These are phyloP conservation scores for Suillus variegatus DNA, from an alignment of 768 basidiomycete genomes.

Conservation along the genomic window DNA sequence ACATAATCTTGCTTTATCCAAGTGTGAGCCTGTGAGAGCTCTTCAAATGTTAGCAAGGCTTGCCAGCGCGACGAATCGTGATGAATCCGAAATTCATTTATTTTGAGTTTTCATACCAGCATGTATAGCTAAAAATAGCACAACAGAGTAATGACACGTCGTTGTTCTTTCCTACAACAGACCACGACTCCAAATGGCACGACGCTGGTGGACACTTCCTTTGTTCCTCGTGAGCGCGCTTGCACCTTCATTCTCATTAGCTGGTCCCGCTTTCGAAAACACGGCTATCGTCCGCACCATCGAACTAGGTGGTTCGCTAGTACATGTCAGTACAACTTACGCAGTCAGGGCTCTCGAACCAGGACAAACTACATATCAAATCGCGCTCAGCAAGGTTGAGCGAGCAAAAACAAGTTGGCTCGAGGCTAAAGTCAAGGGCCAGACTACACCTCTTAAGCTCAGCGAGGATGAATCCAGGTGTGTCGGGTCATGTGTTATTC, in stretches of 20 bases:
- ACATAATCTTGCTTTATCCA: not conserved
- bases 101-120: not conserved
- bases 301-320: constrained; percentile 87
- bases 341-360: constrained; percentile 73
- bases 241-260: constrained; percentile 39
- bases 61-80: not conserved
- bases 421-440: constrained; percentile 80
- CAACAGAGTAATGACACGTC: constrained; percentile 25
- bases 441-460: constrained; percentile 52
- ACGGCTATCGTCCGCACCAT: constrained; percentile 86
- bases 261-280: constrained; percentile 73
- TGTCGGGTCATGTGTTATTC: constrained; percentile 28
- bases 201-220: constrained; percentile 46
- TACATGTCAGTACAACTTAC: constrained; percentile 88
- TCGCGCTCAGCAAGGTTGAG: constrained; percentile 67
- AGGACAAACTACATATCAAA: constrained; percentile 61
- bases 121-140: constrained; percentile 16
- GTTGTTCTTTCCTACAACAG: constrained; percentile 11
- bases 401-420: constrained; percentile 72
- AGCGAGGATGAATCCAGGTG: constrained; percentile 54
- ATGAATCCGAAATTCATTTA: not conserved
- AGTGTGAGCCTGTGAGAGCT: not conserved
- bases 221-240: constrained; percentile 46
- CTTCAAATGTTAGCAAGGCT: not conserved
- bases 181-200: constrained; percentile 44